Evolutionary conservation across 768 basidiomycete genomes (phyloP).

Genomic region (Tulasnella sp.): DNA sequence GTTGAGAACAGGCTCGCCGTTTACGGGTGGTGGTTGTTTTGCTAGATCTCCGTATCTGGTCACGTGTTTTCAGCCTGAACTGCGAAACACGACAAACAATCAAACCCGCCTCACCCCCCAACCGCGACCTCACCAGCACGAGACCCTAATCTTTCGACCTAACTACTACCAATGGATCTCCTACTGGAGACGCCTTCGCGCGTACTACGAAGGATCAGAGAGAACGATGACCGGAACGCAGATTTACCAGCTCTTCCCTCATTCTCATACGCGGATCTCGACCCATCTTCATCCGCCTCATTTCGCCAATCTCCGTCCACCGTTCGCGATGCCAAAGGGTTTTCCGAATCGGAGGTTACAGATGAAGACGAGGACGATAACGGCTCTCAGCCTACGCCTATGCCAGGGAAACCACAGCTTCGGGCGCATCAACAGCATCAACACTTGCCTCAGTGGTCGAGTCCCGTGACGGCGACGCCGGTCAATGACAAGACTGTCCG

Average conservation of each 20-base stretch:
- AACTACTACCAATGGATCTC: not conserved
- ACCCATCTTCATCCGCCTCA: conserved; percentile 17
- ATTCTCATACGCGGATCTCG: conserved; percentile 34
- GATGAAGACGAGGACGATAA: not conserved
- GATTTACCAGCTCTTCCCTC: conserved; percentile 80
- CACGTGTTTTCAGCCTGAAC: not conserved
- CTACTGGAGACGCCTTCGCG: conserved; percentile 63
- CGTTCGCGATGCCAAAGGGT: conserved; percentile 41
- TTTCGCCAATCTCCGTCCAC: conserved; percentile 47
- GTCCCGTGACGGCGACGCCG: not conserved
- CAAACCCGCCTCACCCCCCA: not conserved
- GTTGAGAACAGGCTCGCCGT: not conserved
- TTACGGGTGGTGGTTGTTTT: not conserved
- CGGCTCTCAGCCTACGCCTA: conserved; percentile 22
- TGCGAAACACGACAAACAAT: not conserved
- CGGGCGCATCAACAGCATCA: not conserved
- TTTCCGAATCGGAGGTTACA: conserved; percentile 24
- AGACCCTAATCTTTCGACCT: not conserved
- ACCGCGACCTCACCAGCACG: not conserved
- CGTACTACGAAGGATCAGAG: conserved; percentile 75
- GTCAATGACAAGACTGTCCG: not conserved
- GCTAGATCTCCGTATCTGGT: not conserved
- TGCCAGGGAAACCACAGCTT: conserved; percentile 34
- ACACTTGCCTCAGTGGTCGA: not conserved
- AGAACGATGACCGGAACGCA: conserved; percentile 41